These are phyloP conservation scores for Teratosphaeria gauchensis DNA, from an alignment of 2,329 filamentous ascomycete species.

Conservation along the genomic window DNA sequence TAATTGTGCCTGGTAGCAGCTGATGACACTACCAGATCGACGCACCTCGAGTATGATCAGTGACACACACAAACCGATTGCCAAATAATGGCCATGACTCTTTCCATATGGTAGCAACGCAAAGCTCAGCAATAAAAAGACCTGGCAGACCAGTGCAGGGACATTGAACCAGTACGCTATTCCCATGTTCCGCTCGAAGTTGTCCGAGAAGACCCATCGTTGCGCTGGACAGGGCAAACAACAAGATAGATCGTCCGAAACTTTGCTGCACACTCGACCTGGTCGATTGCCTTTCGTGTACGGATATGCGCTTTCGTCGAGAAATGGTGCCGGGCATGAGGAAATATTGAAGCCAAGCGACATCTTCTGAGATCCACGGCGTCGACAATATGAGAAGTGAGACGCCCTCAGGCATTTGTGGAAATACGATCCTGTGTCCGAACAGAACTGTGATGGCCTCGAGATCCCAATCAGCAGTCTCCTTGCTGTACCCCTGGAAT, in stretches of 20 bases:
- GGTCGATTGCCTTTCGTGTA: conserved; percentile 4
- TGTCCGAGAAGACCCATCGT: conserved; percentile 58
- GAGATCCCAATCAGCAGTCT: background rate
- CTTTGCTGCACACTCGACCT: conserved; percentile 44
- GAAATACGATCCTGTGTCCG: background rate
- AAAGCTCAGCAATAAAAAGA: conserved; percentile 72
- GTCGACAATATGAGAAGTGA: background rate
- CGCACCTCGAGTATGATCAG: conserved; percentile 7
- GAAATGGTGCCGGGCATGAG: conserved; percentile 9
- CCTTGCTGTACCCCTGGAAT: background rate
- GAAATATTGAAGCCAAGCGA: background rate
- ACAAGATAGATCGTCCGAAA: conserved; percentile 48
- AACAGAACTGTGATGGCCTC: background rate
- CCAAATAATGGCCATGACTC: conserved; percentile 66
- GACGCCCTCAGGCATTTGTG: background rate
- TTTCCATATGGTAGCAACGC: conserved; percentile 71
- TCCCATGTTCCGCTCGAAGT: conserved; percentile 53
- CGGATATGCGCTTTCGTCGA: conserved; percentile 5
- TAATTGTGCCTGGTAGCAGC: background rate
- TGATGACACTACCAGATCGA: background rate
- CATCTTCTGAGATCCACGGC: background rate
- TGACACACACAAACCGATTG: conserved; percentile 31
- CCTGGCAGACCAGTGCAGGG: conserved; percentile 57
- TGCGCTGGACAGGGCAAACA: conserved; percentile 85
- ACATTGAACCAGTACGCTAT: conserved; percentile 73